Conservation (phyloP, 352 stramenopile genomes). For the Pythium grandisporangium region DNA sequence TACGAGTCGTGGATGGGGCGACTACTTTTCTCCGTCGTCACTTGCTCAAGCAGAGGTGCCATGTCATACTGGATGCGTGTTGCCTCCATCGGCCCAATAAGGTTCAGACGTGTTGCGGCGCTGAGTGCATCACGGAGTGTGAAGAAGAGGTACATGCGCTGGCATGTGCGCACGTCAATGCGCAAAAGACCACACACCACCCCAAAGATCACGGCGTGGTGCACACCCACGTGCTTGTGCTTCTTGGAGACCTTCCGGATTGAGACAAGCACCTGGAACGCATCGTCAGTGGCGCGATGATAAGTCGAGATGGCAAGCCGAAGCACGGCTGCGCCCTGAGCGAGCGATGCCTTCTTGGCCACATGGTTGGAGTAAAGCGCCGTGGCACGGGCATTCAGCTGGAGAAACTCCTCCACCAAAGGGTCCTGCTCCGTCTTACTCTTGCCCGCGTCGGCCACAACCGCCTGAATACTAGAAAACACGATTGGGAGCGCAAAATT, state of each 20-base stretch:
- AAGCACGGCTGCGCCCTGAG: slow-evolving; percentile 58
- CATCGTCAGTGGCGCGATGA: slow-evolving; percentile 9
- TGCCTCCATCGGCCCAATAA: slow-evolving; percentile 68
- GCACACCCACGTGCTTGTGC: slow-evolving; percentile 34
- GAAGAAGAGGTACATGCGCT: slow-evolving; percentile 79
- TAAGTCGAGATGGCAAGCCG: slow-evolving; percentile 59
- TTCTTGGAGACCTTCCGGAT: slow-evolving; percentile 44
- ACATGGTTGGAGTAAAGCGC: slow-evolving; percentile 77
- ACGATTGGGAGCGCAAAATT: slow-evolving; percentile 72
- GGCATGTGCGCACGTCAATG: slow-evolving; percentile 27
- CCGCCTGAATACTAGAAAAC: slow-evolving; percentile 27
- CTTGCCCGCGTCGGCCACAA: background rate
- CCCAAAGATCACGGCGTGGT: slow-evolving; percentile 66
- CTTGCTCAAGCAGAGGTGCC: slow-evolving; percentile 31
- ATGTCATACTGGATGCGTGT: slow-evolving; percentile 57
- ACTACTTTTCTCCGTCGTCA: slow-evolving; percentile 62
- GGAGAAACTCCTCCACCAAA: slow-evolving; percentile 33
- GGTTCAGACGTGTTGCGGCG: slow-evolving; percentile 68
- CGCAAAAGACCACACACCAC: slow-evolving; percentile 45
- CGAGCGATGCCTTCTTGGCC: slow-evolving; percentile 62
- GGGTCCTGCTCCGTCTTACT: background rate
- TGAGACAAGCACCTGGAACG: slow-evolving; percentile 25
- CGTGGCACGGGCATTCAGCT: slow-evolving; percentile 34
- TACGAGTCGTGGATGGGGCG: slow-evolving; percentile 53
- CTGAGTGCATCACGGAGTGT: slow-evolving; percentile 66